A percentile compares a stretch with the other conserved stretches of the same genome.
Conservation (phyloP, 768 basidiomycete species). For the Pleurotus tuoliensis region DNA sequence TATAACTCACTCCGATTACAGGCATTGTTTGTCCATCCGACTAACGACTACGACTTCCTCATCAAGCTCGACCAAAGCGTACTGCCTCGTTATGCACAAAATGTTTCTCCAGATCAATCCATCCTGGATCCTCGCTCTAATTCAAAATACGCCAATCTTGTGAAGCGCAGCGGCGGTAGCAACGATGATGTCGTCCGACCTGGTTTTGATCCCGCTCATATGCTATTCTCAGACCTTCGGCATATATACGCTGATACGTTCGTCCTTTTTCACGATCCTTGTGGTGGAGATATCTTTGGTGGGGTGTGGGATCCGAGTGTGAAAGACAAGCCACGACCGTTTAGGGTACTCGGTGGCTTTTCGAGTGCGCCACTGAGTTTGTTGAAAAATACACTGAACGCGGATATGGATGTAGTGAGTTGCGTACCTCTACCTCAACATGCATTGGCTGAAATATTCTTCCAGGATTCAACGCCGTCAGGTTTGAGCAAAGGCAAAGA, state of each 20-base stretch:
- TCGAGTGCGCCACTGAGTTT: conserved; percentile 51
- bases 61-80: conserved; percentile 64
- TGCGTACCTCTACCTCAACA: not conserved
- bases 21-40: conserved; percentile 85
- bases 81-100: conserved; percentile 74
- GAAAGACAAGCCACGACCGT: conserved; percentile 50
- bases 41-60: conserved; percentile 81
- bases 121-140: conserved; percentile 25
- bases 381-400: too few species aligned
- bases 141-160: conserved; percentile 45
- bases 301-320: conserved; percentile 83
- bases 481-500: conserved; percentile 37
- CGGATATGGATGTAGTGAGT: not conserved
- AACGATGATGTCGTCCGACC: conserved; percentile 36
- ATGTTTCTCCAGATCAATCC: conserved; percentile 43
- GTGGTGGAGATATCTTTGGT: conserved; percentile 77
- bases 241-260: conserved; percentile 70
- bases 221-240: conserved; percentile 65
- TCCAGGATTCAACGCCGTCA: not conserved
- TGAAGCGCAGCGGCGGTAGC: conserved; percentile 20
- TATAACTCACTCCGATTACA: conserved; percentile 22
- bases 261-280: conserved; percentile 79
- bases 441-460: not conserved
- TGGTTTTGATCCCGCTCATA: conserved; percentile 76
- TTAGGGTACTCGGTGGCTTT: conserved; percentile 82